Evolutionary conservation across 257 asterid species (phyloP).

Genomic region (Mitragyna speciosa): DNA sequence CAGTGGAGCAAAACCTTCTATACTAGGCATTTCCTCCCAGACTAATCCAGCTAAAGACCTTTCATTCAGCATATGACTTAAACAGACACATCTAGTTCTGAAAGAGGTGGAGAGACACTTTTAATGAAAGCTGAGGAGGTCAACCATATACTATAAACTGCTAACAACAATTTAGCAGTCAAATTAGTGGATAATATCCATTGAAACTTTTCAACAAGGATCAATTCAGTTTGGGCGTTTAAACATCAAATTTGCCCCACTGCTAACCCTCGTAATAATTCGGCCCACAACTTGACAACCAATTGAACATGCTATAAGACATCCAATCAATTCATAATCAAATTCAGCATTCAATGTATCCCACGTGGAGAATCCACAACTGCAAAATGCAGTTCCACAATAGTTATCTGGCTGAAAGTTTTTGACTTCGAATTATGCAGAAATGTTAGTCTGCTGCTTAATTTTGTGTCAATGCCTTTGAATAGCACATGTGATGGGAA

Average conservation of each 20-base stretch:
- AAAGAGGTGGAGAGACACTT: not conserved
- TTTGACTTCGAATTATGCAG: too few relatives aligned
- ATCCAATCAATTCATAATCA: too few relatives aligned
- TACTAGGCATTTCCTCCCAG: not conserved
- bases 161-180: not conserved
- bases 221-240: not conserved
- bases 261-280: not conserved
- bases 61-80: not conserved
- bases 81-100: not conserved
- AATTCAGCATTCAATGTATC: not conserved
- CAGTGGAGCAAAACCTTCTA: not conserved
- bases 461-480: too few relatives aligned
- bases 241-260: not conserved
- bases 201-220: not conserved
- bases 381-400: too few relatives aligned
- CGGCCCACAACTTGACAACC: not conserved
- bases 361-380: too few relatives aligned
- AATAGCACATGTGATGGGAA: too few relatives aligned
- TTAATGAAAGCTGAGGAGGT: not conserved
- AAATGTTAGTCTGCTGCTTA: too few relatives aligned
- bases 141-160: not conserved
- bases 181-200: not conserved
- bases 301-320: not conserved
- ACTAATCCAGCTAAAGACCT: not conserved
- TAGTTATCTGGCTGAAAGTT: too few relatives aligned